Base-by-base conservation (phyloP, 2,329 filamentous ascomycete genomes). In the Exophiala viscosa region DNA sequence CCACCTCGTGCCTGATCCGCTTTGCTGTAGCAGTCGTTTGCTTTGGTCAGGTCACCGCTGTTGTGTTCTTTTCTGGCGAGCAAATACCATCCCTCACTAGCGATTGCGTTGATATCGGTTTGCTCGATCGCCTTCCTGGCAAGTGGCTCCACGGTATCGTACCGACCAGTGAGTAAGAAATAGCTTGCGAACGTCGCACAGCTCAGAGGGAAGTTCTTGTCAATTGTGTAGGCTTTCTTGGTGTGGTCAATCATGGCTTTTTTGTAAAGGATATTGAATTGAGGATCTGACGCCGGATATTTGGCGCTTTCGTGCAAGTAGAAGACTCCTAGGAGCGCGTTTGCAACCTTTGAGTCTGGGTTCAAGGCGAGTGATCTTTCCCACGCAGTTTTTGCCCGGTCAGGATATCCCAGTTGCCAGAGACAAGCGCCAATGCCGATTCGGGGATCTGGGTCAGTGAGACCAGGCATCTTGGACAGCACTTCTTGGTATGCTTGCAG, bases 351-450 rank as follows among this genome's bases (percentile, higher is more conserved):
- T 17, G 90, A 95, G 18, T 90, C 81, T 0, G 88, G 84, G 64
- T 85, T 85, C 68, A 78, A 40, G 8, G 57, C 88, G 23, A 96
- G 73, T 10, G 87, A 84, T 58, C 93, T 81, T 66, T 95, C 87
- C 93, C 93, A 99, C 10, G 93, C 92, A 43, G 78, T 76, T 66
- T 88, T 92, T 6, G 95, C 93, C 64, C 96, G 90, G 32, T 95
- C 89, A 69, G 95, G 96, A 76, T 89, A 90, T 9, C 91, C 91
- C 23, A 99, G 78, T 69, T 96, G 89, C 93, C 95, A 99, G 69
- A 96, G 86, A 75, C 93, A 99, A 70, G 90, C 93, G 41, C 93
- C 93, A 65, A 99, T 92, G 50, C 93, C 93, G 62, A 99, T 92
- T 62, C 95, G 83, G 61, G 93, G 95, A 69, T 99, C 93, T 0